Base-by-base conservation (phyloP, 2,329 filamentous ascomycete species). In the Alternaria brassicicola region DNA sequence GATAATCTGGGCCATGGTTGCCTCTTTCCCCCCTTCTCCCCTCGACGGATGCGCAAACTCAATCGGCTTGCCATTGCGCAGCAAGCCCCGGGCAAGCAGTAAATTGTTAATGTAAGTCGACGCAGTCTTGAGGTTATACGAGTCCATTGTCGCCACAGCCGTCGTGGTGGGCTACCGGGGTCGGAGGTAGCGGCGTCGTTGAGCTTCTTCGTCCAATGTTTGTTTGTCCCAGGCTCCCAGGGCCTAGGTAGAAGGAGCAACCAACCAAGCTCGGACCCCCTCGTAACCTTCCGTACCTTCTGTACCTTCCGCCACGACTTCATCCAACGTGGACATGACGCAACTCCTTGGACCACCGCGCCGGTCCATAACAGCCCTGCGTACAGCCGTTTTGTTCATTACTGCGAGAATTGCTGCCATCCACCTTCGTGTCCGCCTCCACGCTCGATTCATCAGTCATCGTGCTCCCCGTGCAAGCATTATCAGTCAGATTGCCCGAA, bases 1-100 rank as follows among this genome's bases (percentile, higher is more conserved):
- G 80, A 99, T 97, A 68, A 98, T 89, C 65, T 88, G 87, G 19
- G 90, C 89, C 88, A 95, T 94, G 17, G 90, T 91, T 49, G 85
- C 86, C 71, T 85, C 84, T 35, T 86, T 83, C 17, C 85, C 86
- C 17, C 84, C 84, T 63, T 88, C 86, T 58, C 83, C 84, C 62
- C 86, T 83, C 52, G 86, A 86, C 8, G 91, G 89, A 62, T 87
- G 82, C 59, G 90, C 88, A 76, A 99, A 99, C 76, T 97, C 89
- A 78, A 99, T 91, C 39, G 81, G 82, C 69, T 89, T 86, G 65
- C 89, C 85, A 80, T 86, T 84, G 58, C 85, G 84, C 38, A 89
- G 75, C 13, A 89, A 77, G 30, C 87, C 87, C 41, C 87, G 83
- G 7, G 86, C 85, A n/a, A 89, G 81, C 19, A 89, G 78, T 6